phyloP scores from a whole-genome alignment of 805 yeast species.

The Starmerella cellae region DNA sequence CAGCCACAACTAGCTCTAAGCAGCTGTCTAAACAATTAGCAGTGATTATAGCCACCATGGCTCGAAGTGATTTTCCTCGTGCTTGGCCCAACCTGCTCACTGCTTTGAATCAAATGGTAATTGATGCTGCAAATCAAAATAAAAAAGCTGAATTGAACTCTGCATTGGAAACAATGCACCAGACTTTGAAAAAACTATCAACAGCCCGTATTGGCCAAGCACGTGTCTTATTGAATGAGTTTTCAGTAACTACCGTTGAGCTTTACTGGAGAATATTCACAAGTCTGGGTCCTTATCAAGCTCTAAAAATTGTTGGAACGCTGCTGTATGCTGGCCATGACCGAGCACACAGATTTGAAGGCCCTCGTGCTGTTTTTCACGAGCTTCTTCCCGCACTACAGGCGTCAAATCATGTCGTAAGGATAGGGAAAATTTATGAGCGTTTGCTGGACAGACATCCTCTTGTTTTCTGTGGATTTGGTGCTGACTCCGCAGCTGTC shows the following conservation, averaged over 20 bases:
- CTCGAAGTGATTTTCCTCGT: constrained; percentile 70
- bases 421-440: constrained; percentile 62
- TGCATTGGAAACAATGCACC: constrained; percentile 54
- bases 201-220: constrained; percentile 74
- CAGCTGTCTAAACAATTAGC: constrained; percentile 76
- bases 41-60: constrained; percentile 63
- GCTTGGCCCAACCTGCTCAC: constrained; percentile 80
- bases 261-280: constrained; percentile 9
- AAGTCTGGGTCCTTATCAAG: constrained; percentile 34
- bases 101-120: constrained; percentile 27
- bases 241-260: constrained; percentile 22
- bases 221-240: constrained; percentile 19
- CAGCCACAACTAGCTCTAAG: constrained; percentile 30
- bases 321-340: constrained; percentile 66
- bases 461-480: constrained; percentile 41
- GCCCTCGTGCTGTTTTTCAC: constrained; percentile 49
- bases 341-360: constrained; percentile 46
- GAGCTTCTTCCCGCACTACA: constrained; percentile 49
- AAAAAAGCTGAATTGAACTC: constrained; percentile 42
- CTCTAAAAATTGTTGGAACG: constrained; percentile 62
- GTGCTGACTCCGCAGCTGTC: constrained; percentile 30
- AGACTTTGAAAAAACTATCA: constrained; percentile 59
- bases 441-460: constrained; percentile 49
- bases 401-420: constrained; percentile 38
- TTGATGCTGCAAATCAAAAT: constrained; percentile 1